A percentile compares a stretch with the other conserved stretches of the same genome.
Conservation (phyloP, 257 asterid genomes). For the Solanum chaucha region DNA sequence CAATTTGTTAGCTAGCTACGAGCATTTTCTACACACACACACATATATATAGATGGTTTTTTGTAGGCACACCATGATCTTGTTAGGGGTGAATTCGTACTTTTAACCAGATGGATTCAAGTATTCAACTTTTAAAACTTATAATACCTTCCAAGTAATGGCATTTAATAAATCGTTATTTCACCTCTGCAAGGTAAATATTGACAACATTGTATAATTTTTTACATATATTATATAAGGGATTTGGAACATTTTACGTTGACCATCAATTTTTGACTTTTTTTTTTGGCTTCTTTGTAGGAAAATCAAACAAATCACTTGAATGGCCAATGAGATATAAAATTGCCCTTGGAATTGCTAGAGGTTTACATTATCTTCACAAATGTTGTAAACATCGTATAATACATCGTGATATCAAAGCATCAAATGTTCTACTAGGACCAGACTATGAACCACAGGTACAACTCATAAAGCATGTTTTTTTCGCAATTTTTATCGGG, state of each 20-base stretch:
- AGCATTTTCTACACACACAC: background rate
- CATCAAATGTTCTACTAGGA: slow-evolving; percentile 80
- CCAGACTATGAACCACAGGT: slow-evolving; percentile 79
- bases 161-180: background rate
- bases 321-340: slow-evolving; percentile 63
- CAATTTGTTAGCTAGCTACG: background rate
- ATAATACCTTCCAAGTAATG: background rate
- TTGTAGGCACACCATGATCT: background rate
- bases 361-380: slow-evolving; percentile 76
- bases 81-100: background rate
- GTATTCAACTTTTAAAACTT: background rate
- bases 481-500: background rate
- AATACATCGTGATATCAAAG: slow-evolving; percentile 82
- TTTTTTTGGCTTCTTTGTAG: slow-evolving; percentile 9
- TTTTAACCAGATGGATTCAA: background rate
- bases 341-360: slow-evolving; percentile 61
- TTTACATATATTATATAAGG: background rate
- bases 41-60: background rate
- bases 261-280: background rate
- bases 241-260: background rate
- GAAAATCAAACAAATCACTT: slow-evolving; percentile 22
- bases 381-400: slow-evolving; percentile 80
- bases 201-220: background rate
- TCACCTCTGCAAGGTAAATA: background rate
- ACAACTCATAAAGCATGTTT: background rate